Conservation (phyloP, 331 rosid species). For the Acacia concinna region DNA sequence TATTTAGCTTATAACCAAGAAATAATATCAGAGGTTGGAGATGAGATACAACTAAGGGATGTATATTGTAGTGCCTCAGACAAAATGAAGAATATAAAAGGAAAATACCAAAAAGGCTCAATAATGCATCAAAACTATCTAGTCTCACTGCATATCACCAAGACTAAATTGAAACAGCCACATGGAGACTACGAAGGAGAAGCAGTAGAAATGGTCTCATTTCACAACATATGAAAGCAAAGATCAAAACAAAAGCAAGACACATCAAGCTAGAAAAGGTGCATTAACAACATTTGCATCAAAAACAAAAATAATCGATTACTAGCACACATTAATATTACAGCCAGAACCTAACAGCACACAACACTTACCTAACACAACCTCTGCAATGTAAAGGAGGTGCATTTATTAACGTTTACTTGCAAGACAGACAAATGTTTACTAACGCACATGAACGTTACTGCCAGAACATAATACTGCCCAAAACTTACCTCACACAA, state of each 20-base stretch:
- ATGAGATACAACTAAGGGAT: background rate
- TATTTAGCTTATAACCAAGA: background rate
- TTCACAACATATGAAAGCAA: background rate
- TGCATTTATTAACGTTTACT: background rate
- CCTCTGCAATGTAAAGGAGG: slow-evolving; percentile 53
- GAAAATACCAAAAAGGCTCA: background rate
- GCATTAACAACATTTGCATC: background rate
- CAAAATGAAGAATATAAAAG: background rate
- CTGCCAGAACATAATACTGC: slow-evolving; percentile 6
- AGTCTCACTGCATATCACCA: background rate
- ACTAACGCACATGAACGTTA: background rate
- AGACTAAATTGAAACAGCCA: background rate
- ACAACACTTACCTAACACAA: slow-evolving; percentile 67
- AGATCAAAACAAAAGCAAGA: background rate
- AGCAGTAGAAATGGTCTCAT: background rate
- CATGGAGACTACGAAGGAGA: background rate
- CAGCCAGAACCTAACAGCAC: slow-evolving; percentile 6
- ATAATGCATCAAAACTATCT: background rate
- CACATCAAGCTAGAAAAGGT: background rate
- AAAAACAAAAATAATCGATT: background rate
- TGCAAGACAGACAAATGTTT: background rate
- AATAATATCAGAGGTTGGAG: background rate
- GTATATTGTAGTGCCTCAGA: background rate
- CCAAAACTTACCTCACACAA: slow-evolving; percentile 70
- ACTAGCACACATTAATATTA: background rate